Conservation (phyloP, 1,284 basidiomycete species). For the Marasmius sp. region DNA sequence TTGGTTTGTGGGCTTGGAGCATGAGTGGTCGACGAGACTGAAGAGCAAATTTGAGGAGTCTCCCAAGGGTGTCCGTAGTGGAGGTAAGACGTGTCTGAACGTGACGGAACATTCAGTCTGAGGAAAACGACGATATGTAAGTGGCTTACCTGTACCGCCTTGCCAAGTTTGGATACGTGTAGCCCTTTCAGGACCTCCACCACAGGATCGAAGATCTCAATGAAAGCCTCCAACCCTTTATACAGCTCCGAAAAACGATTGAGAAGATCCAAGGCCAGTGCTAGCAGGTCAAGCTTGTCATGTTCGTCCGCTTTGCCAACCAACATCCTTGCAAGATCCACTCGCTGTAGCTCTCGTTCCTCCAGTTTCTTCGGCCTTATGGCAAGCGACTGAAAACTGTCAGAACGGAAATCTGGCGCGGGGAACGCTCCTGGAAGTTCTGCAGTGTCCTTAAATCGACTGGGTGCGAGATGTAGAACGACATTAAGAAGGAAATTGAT, state of each 20-base stretch:
- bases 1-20: slow-evolving; percentile 94
- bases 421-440: slow-evolving; percentile 68
- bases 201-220: slow-evolving; percentile 81
- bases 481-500: slow-evolving; percentile 80
- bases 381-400: slow-evolving; percentile 38
- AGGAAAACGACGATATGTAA: background rate
- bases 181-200: slow-evolving; percentile 57
- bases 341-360: slow-evolving; percentile 37
- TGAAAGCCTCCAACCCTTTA: slow-evolving; percentile 77
- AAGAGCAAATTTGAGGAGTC: slow-evolving; percentile 73
- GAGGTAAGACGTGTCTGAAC: slow-evolving; percentile 45
- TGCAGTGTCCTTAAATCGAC: slow-evolving; percentile 44
- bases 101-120: slow-evolving; percentile 13
- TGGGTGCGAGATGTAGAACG: slow-evolving; percentile 73
- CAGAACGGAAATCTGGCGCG: slow-evolving; percentile 67
- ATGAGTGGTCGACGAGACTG: slow-evolving; percentile 78
- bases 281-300: slow-evolving; percentile 66
- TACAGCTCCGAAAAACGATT: slow-evolving; percentile 73
- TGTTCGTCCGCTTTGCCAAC: slow-evolving; percentile 48
- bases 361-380: slow-evolving; percentile 44
- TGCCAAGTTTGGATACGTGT: slow-evolving; percentile 46
- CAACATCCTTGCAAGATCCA: slow-evolving; percentile 49
- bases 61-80: slow-evolving; percentile 45
- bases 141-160: slow-evolving; percentile 55
- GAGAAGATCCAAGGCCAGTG: slow-evolving; percentile 62